Evolutionary conservation across 1,139 yeast genomes (phyloP).

Genomic region (Suhomyces bolitotheri): DNA sequence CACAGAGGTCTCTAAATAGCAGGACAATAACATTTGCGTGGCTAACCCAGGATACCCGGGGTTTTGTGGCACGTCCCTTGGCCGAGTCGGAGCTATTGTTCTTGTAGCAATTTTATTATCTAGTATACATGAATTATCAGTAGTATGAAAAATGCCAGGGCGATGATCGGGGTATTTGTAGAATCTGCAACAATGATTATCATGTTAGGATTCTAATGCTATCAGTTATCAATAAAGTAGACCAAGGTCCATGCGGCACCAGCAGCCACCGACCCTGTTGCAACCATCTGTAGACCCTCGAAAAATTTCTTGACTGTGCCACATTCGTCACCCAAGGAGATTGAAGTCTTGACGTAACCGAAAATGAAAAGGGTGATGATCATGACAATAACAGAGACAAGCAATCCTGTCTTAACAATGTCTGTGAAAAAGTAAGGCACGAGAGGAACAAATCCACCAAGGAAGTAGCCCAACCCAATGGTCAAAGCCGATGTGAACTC

Average conservation of each 20-base stretch:
- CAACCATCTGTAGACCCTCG: slow-evolving; percentile 89
- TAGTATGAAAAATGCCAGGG: neutral
- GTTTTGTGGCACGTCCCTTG: too few species aligned
- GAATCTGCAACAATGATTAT: slow-evolving; percentile 6
- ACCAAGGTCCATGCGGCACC: slow-evolving; percentile 96
- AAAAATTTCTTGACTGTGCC: slow-evolving; percentile 57
- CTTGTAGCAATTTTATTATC: slow-evolving; percentile 1
- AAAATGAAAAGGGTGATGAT: slow-evolving; percentile 79
- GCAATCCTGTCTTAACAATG: slow-evolving; percentile 73
- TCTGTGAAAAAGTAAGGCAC: slow-evolving; percentile 75
- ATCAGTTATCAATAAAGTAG: slow-evolving; percentile 57
- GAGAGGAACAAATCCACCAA: slow-evolving; percentile 82
- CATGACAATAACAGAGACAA: slow-evolving; percentile 80
- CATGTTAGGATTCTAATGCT: slow-evolving; percentile 5
- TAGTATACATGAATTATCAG: slow-evolving; percentile 4
- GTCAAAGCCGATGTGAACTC: slow-evolving; percentile 76
- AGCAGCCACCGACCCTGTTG: slow-evolving; percentile 94
- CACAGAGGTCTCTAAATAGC: too few species aligned
- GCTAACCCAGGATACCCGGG: too few species aligned
- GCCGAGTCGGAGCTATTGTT: too few species aligned
- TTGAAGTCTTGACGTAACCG: slow-evolving; percentile 81
- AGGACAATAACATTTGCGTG: too few species aligned
- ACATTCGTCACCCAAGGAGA: slow-evolving; percentile 81
- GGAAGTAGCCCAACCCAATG: slow-evolving; percentile 70
- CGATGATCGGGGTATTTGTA: neutral